phyloP scores from a whole-genome alignment of 371 early-diverging fungal species.

The Circinella minor region DNA sequence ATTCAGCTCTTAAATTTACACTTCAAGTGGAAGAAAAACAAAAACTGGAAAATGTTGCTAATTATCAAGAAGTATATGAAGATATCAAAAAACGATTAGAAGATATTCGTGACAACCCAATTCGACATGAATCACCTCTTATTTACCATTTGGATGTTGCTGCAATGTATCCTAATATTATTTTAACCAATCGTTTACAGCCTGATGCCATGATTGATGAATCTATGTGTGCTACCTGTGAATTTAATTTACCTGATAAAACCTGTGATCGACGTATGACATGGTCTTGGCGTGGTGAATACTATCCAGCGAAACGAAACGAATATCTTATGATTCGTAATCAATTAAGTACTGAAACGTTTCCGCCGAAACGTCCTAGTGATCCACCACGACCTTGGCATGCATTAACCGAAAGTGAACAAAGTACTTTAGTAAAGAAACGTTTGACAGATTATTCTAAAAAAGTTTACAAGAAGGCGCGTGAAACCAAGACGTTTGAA shows the following conservation, averaged over 20 bases:
- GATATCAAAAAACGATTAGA: slow-evolving; percentile 53
- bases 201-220: slow-evolving; percentile 98
- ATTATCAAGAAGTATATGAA: slow-evolving; percentile 77
- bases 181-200: slow-evolving; percentile 98
- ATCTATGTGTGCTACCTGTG: slow-evolving; percentile 93
- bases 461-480: slow-evolving; percentile 89
- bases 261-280: slow-evolving; percentile 95
- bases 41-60: slow-evolving; percentile 68
- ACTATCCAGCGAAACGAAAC: slow-evolving; percentile 86
- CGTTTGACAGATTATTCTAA: slow-evolving; percentile 89
- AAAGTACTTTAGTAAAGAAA: slow-evolving; percentile 75
- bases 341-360: slow-evolving; percentile 83
- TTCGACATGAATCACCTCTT: slow-evolving; percentile 80
- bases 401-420: slow-evolving; percentile 69
- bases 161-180: slow-evolving; percentile 99
- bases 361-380: slow-evolving; percentile 62
- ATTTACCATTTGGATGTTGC: slow-evolving; percentile 99
- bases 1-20: slow-evolving; percentile 89
- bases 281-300: slow-evolving; percentile 99
- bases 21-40: slow-evolving; percentile 84
- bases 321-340: slow-evolving; percentile 94
- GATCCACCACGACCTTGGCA: slow-evolving; percentile 70
- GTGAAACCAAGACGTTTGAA: slow-evolving; percentile 80
- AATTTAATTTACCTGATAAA: slow-evolving; percentile 89
- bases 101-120: slow-evolving; percentile 76